These are phyloP conservation scores for Debaryomyces fabryi DNA, from an alignment of 1,139 yeast species.

Conservation along the genomic window DNA sequence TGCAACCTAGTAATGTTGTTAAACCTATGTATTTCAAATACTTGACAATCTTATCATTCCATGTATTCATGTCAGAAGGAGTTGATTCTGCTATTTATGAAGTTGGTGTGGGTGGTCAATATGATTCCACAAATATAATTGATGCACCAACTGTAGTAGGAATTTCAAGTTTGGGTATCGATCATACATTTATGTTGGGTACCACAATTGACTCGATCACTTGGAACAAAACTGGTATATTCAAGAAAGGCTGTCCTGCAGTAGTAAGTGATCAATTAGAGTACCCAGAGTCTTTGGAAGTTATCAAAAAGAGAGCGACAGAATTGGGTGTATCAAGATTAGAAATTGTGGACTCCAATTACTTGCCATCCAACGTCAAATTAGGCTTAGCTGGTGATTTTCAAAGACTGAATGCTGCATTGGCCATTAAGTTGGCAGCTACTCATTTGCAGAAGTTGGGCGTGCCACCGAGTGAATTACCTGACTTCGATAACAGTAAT, in stretches of 20 bases:
- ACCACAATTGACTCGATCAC: constrained; percentile 86
- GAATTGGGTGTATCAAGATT: constrained; percentile 60
- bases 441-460: constrained; percentile 61
- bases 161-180: constrained; percentile 85
- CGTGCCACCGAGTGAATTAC: constrained; percentile 25
- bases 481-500: constrained; percentile 23
- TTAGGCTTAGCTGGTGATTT: constrained; percentile 89
- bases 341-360: constrained; percentile 46
- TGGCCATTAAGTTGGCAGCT: constrained; percentile 76
- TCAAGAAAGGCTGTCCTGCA: constrained; percentile 69
- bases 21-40: constrained; percentile 95
- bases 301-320: constrained; percentile 61
- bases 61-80: constrained; percentile 82
- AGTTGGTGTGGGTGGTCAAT: constrained; percentile 98
- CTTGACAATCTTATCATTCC: constrained; percentile 86
- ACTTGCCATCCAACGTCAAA: constrained; percentile 35
- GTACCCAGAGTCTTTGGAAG: constrained; percentile 52
- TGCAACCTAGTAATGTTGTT: constrained; percentile 60
- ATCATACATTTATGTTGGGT: constrained; percentile 89
- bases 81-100: constrained; percentile 94
- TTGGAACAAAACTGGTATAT: constrained; percentile 96
- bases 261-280: constrained; percentile 62
- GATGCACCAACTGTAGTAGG: constrained; percentile 84
- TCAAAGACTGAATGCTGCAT: constrained; percentile 82
- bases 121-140: constrained; percentile 90